Evolutionary conservation across 306 rosid species (phyloP).

Genomic region (Luffa acutangula): DNA sequence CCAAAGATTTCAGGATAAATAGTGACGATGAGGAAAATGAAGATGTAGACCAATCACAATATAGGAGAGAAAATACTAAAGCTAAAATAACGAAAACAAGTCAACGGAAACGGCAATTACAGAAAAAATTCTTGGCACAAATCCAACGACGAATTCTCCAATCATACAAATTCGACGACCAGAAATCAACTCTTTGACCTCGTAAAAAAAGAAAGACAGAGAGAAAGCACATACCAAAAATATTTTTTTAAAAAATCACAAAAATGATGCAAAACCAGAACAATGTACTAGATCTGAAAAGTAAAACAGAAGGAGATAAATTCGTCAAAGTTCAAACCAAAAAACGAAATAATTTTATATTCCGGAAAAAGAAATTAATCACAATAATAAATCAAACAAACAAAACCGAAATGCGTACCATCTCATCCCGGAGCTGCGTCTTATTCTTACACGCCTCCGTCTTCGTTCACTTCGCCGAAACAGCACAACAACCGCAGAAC

Average conservation of each 20-base stretch:
- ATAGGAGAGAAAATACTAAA: not conserved
- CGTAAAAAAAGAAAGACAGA: not conserved
- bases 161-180: slow-evolving; percentile 8
- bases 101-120: not conserved
- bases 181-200: slow-evolving; percentile 5
- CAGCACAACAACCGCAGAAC: not conserved
- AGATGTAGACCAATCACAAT: not conserved
- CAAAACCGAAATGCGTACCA: slow-evolving; percentile 47
- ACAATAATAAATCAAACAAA: not conserved
- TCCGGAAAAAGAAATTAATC: not conserved
- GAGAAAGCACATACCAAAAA: not conserved
- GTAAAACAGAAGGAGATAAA: slow-evolving; percentile 8
- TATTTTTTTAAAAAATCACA: not conserved
- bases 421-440: slow-evolving; percentile 62
- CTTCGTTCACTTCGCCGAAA: slow-evolving; percentile 31
- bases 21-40: not conserved
- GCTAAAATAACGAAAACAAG: not conserved
- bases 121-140: not conserved
- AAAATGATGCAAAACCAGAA: not conserved
- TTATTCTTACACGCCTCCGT: slow-evolving; percentile 56
- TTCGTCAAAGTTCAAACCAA: slow-evolving; percentile 5
- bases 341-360: slow-evolving; percentile 2
- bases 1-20: not conserved
- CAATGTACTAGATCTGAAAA: slow-evolving; percentile 16
- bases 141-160: slow-evolving; percentile 3